Evolutionary conservation across 1,284 basidiomycete species (phyloP), one percentile per base, ranked within the genome.

Genomic region (Lentinula novae-zelandiae): DNA sequence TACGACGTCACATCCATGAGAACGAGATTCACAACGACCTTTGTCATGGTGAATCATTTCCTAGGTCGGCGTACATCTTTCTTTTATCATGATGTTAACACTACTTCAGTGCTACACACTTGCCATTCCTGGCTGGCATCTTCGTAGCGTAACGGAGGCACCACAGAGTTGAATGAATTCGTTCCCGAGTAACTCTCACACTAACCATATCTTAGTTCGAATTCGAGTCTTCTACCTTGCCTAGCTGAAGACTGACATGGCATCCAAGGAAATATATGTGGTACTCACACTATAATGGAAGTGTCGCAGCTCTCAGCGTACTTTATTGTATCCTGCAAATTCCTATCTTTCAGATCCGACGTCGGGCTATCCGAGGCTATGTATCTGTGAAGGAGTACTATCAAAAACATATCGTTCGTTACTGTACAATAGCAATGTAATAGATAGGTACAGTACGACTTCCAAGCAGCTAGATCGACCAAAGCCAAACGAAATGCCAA

Each of bases 151-250:
- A 17, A 20, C n/a, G 22, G 44, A 46, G 44, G 44, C 44, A 46
- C 39, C 31, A 49, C 9, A 36, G 12, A 22, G 27, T 17, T 17
- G 33, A 46, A 48, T 39, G 22, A 15, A 33, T 38, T 50, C 46
- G 38, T 58, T 53, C 57, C 57, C 57, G 57, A 58, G 57, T 58
- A 39, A 58, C 44, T 58, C 57, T 52, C 57, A 58, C 57, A 58
- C 57, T 39, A 54, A 42, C 9, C 17, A n/a, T 39, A 38, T 53
- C 27, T 13, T 9, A n/a, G 17, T 52, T 33, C 10, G 31, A 51
- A 27, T 12, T 20, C 9, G 49, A 10, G 36, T 12, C 51, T 36
- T 38, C 15, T 39, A 3, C 53, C n/a, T 54, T 31, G 49, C n/a
- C 44, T n/a, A 46, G 10, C 38, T 39, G 38, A 46, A 46, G 44